Base-by-base conservation (phyloP, 805 yeast genomes). In the Myxozyma neglecta region DNA sequence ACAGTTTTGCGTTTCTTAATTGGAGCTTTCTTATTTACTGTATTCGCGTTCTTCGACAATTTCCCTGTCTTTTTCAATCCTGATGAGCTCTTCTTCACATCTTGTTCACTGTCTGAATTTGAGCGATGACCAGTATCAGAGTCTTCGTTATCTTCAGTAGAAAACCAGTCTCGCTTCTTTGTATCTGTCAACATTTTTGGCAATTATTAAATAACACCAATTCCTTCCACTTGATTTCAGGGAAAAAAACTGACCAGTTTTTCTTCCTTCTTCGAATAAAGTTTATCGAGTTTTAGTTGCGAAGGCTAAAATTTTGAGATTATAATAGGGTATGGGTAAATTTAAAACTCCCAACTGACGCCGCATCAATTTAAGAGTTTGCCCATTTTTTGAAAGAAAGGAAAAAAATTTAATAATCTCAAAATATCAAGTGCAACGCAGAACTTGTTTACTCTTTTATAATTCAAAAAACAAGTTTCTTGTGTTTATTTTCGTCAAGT, bases 61-160 rank as follows among this genome's bases (percentile, higher is more conserved):
- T 24, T 69, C 72, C n/a, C 65, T 14, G 16, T 42, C 46, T 10
- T 13, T 8, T 9, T n/a, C n/a, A 8, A n/a, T 8, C 20, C 18
- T 16, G n/a, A n/a, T 20, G 10, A n/a, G 46, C 9, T 42, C 1
- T n/a, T 32, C 24, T n/a, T 32, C 24, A 20, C 46, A 20, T 16
- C 53, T 10, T 66, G 71, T 16, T 66, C 68, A 14, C 64, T 56
- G 45, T 60, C 68, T 16, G 48, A 58, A 20, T 46, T 57, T 42
- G 35, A 50, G 10, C 7, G 2, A 29, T 51, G 14, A 4, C 24
- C 54, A 35, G 42, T 68, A 9, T 67, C 64, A 13, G 59, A 69
- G 20, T 59, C 67, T 35, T 70, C 73, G 24, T 67, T 62, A 29
- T 71, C 73, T 13, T 54, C 60, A 7, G 61, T 56, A 14, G 63